Base-by-base conservation (phyloP, 768 basidiomycete species). In the Vararia minispora region DNA sequence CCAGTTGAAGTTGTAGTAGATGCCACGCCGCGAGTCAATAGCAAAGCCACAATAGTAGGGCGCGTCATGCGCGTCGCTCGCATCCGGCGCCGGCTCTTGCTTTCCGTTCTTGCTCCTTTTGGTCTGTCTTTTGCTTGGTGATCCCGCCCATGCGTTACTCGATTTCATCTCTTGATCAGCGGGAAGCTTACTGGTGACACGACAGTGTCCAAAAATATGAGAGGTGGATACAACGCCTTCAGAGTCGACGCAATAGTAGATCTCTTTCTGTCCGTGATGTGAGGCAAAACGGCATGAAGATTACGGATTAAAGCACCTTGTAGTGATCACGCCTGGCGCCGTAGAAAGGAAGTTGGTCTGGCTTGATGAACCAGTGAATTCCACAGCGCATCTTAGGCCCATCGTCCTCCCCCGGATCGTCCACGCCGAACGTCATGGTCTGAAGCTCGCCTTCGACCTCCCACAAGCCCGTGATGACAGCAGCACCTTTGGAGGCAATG, bases 291-390 rank as follows among this genome's bases (percentile, higher is more conserved):
- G 39, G 22, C 36, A 25, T 14, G 31, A 30, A 29, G 43, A 7
- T 24, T 33, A 6, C 31, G 21, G 4, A 34, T 21, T 18, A 30
- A 23, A 32, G 36, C 39, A 84, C 84, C 58, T 78, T 67, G 31
- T 60, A 50, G 52, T 78, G 70, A 13, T 74, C 70, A 29, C 82
- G 66, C 45, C 71, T 70, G 1, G 72, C 74, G 10, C 83, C 65
- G 37, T 76, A 59, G 18, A 59, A 58, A 6, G 82, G 69, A 42
- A 86, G 59, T 52, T 87, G 75, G 0, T 60, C 57, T 1, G 81
- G 82, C 23, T 74, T 60, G 44, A 82, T 58, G 49, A 87, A 88
- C 84, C 83, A 88, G 47, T 85, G 84, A 17, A 87, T 58, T 20
- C 71, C 66, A 17, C 81, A 56, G 39, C 71, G 65, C 64, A 77